A percentile compares a stretch with the other conserved stretches of the same genome.
Evolutionary conservation across 345 rosid genomes (phyloP).

Genomic region (Lepidium sativum): DNA sequence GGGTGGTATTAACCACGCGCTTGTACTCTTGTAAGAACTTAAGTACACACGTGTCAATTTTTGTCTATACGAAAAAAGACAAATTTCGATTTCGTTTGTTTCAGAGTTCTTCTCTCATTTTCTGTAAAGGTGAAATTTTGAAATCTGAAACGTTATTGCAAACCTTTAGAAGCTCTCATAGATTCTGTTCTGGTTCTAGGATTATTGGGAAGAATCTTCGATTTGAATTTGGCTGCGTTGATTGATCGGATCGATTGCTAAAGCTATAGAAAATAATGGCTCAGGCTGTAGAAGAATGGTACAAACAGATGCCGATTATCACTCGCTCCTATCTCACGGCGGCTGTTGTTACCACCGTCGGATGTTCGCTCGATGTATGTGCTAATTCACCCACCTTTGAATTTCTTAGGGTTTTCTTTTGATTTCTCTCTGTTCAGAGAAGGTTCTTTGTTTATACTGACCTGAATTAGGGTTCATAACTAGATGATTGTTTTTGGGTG

Average conservation of each 20-base stretch:
- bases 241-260: background rate
- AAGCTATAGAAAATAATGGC: constrained; percentile 43
- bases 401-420: background rate
- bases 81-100: constrained; percentile 3
- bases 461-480: too few relatives aligned
- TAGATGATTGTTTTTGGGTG: too few relatives aligned
- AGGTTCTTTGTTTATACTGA: too few relatives aligned
- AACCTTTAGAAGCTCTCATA: background rate
- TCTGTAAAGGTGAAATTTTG: background rate
- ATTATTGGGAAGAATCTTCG: background rate
- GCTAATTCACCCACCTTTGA: background rate
- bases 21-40: too few relatives aligned
- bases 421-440: too few relatives aligned
- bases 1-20: background rate
- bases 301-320: constrained; percentile 95
- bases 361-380: constrained; percentile 89
- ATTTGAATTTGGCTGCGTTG: background rate
- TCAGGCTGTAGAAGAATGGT: constrained; percentile 99
- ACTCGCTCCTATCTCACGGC: constrained; percentile 98
- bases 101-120: background rate
- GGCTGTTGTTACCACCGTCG: constrained; percentile 80
- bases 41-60: background rate
- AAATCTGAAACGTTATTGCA: background rate
- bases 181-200: background rate
- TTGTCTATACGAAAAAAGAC: background rate